Percentiles rank a stretch among this genome's conserved stretches.
phyloP scores from a whole-genome alignment of 352 stramenopile genomes.

The Globisporangium mamillatum region DNA sequence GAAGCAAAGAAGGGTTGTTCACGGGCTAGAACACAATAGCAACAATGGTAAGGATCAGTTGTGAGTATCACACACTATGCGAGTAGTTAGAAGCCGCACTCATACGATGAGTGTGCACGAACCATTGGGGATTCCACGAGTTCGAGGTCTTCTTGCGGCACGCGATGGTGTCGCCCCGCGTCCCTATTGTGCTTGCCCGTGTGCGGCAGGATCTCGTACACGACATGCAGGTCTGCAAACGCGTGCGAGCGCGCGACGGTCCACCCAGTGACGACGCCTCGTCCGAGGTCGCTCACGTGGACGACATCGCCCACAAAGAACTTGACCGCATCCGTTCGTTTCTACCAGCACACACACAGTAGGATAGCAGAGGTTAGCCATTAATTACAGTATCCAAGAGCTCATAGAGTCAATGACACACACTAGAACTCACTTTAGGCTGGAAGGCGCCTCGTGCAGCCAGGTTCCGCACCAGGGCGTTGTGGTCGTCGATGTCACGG shows the following conservation, averaged over 20 bases:
- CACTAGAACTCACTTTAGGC: slow-evolving; percentile 36
- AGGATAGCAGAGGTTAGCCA: not conserved
- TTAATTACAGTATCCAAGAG: not conserved
- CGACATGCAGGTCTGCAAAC: slow-evolving; percentile 36
- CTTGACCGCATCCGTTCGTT: slow-evolving; percentile 42
- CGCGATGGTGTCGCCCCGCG: slow-evolving; percentile 47
- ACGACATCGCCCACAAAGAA: slow-evolving; percentile 75
- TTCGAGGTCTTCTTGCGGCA: slow-evolving; percentile 55
- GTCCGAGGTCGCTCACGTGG: slow-evolving; percentile 43
- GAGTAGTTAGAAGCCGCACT: not conserved
- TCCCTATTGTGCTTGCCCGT: slow-evolving; percentile 46
- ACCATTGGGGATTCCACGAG: slow-evolving; percentile 43
- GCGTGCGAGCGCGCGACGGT: slow-evolving; percentile 32
- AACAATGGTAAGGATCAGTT: not conserved
- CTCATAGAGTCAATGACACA: not conserved
- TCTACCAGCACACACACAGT: slow-evolving; percentile 24
- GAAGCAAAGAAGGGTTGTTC: slow-evolving; percentile 54
- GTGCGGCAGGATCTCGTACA: slow-evolving; percentile 72
- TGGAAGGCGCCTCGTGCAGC: slow-evolving; percentile 42
- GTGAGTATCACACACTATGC: not conserved
- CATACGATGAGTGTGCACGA: not conserved
- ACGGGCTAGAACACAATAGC: slow-evolving; percentile 34
- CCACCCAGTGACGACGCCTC: slow-evolving; percentile 69
- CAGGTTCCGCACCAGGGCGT: slow-evolving; percentile 54
- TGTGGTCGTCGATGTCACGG: slow-evolving; percentile 65